Evolutionary conservation across 2,329 filamentous ascomycete species (phyloP).

Genomic region (Arthrobotrys musiformis): DNA sequence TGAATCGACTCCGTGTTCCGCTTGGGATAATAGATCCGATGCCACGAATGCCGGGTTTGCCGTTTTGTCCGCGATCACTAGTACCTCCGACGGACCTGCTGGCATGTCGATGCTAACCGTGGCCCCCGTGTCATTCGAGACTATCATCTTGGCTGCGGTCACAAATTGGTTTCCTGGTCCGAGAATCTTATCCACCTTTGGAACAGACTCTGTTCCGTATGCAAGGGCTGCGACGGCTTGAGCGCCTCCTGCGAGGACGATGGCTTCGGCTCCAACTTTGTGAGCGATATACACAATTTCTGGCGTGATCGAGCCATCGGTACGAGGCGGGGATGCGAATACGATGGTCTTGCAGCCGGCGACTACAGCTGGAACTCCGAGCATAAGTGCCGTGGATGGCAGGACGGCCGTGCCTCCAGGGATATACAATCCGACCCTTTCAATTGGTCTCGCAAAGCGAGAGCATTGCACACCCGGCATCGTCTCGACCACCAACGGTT

Average conservation of each 20-base stretch:
- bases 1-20: conserved; percentile 94
- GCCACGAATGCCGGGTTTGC: conserved; percentile 95
- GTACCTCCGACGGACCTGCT: conserved; percentile 92
- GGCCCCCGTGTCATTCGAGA: conserved; percentile 95
- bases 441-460: conserved; percentile 90
- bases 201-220: conserved; percentile 93
- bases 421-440: conserved; percentile 94
- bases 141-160: conserved; percentile 97
- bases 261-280: conserved; percentile 94
- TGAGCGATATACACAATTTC: conserved; percentile 98
- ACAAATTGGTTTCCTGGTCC: conserved; percentile 98
- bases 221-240: conserved; percentile 97
- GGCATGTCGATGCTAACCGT: conserved; percentile 98
- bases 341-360: conserved; percentile 96
- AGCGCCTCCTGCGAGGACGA: conserved; percentile 92
- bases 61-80: conserved; percentile 90
- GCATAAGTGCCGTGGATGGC: conserved; percentile 95
- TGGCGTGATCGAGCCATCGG: conserved; percentile 89
- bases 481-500: conserved; percentile 86
- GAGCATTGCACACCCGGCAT: conserved; percentile 98
- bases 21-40: conserved; percentile 91
- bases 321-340: conserved; percentile 86
- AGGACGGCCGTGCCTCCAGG: conserved; percentile 97
- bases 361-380: conserved; percentile 96
- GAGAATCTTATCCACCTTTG: conserved; percentile 98